phyloP scores from a whole-genome alignment of 1,284 basidiomycete genomes.

The Trichosporon ovoides region DNA sequence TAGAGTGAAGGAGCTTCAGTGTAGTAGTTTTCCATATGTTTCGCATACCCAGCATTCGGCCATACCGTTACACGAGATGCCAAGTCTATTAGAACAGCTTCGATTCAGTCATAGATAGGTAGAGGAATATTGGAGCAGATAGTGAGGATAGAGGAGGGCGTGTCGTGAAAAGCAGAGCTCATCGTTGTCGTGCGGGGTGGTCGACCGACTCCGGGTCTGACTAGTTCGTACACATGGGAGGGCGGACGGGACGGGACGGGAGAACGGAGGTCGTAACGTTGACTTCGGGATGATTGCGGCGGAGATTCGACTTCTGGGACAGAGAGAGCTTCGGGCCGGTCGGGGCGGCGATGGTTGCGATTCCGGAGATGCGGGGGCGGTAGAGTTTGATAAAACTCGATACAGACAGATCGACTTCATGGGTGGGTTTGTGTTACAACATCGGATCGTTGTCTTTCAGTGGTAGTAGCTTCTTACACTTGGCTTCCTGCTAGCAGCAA shows the following conservation, averaged over 20 bases:
- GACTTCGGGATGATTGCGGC: background rate
- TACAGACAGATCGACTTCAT: constrained; percentile 1
- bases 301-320: background rate
- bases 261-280: background rate
- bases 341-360: too few relatives aligned
- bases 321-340: too few relatives aligned
- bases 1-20: background rate
- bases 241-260: too few relatives aligned
- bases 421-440: background rate
- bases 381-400: background rate
- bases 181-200: background rate
- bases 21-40: background rate
- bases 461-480: background rate
- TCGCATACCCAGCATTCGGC: constrained; percentile 9
- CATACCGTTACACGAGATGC: constrained; percentile 7
- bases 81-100: constrained; percentile 4
- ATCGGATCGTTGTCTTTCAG: background rate
- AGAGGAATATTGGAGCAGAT: too few relatives aligned
- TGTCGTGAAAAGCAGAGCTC: constrained; percentile 1
- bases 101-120: background rate
- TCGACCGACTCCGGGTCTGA: background rate
- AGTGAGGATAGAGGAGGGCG: background rate
- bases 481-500: background rate
- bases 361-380: too few relatives aligned
- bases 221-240: background rate